Conservation (phyloP, 2,329 filamentous ascomycete genomes). For the Colletotrichum cereale region DNA sequence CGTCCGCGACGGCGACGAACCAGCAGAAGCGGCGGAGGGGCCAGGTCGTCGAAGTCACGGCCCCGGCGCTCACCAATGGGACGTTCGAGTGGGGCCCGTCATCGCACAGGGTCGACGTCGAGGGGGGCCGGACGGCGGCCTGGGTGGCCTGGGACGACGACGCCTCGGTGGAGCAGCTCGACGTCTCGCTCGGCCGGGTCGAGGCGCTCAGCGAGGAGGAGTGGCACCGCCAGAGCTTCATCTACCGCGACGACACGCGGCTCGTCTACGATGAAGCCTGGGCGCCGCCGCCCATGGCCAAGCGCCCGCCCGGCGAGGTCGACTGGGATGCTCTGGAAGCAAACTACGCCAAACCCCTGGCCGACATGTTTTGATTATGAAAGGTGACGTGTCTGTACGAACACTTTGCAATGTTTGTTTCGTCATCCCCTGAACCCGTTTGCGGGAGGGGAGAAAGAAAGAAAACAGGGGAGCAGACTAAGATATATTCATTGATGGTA, state of each 20-base stretch:
- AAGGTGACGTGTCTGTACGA: neutral
- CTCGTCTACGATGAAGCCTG: slow-evolving; percentile 37
- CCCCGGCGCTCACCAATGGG: slow-evolving; percentile 40
- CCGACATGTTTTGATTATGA: slow-evolving; percentile 16
- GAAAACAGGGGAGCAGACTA: neutral
- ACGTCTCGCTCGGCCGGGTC: slow-evolving; percentile 29
- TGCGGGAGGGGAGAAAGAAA: neutral
- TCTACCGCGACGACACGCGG: slow-evolving; percentile 35
- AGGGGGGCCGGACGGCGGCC: slow-evolving; percentile 29
- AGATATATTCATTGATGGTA: slow-evolving; percentile 6
- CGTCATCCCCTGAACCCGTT: neutral
- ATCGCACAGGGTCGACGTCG: slow-evolving; percentile 29
- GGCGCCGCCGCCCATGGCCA: slow-evolving; percentile 18
- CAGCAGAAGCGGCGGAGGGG: slow-evolving; percentile 23
- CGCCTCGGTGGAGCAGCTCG: slow-evolving; percentile 36
- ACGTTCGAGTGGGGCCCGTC: slow-evolving; percentile 41
- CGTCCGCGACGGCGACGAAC: slow-evolving; percentile 16
- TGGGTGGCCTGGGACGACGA: slow-evolving; percentile 38
- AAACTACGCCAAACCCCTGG: slow-evolving; percentile 35
- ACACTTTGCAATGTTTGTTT: neutral
- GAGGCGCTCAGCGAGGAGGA: slow-evolving; percentile 37
- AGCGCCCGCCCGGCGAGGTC: slow-evolving; percentile 36
- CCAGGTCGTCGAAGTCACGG: slow-evolving; percentile 37
- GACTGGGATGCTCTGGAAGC: slow-evolving; percentile 41
- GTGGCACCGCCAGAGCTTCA: slow-evolving; percentile 39